Conservation (phyloP, 805 yeast species). For the Nakazawaea ishiwadae region DNA sequence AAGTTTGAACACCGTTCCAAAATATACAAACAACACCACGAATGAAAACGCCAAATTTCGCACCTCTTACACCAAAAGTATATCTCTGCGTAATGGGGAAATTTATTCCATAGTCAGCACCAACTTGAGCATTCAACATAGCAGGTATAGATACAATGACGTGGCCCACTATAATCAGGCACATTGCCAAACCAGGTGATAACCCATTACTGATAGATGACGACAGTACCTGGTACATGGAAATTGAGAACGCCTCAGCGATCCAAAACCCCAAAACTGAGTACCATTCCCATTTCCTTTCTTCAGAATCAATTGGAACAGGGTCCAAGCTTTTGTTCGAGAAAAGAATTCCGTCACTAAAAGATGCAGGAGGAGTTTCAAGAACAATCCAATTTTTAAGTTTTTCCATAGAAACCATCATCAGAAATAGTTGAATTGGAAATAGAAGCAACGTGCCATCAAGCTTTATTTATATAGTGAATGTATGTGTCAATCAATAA, state of each 20-base stretch:
- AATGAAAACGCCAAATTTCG: conserved; percentile 25
- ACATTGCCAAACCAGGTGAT: conserved; percentile 16
- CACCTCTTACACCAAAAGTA: conserved; percentile 26
- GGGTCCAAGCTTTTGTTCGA: conserved; percentile 4
- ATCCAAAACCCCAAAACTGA: conserved; percentile 8
- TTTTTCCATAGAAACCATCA: too few relatives aligned
- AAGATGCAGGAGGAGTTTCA: not conserved
- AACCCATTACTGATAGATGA: conserved; percentile 10
- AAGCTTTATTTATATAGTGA: too few relatives aligned
- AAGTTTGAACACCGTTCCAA: conserved; percentile 24
- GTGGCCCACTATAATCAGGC: conserved; percentile 16
- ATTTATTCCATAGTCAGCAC: conserved; percentile 29
- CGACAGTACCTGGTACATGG: conserved; percentile 5
- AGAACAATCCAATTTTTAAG: not conserved
- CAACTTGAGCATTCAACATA: conserved; percentile 23
- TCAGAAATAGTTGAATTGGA: too few relatives aligned
- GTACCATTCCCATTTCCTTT: conserved; percentile 1
- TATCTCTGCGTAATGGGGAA: conserved; percentile 29
- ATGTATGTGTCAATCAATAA: too few relatives aligned
- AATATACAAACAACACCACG: conserved; percentile 28
- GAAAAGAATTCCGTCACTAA: conserved; percentile 1
- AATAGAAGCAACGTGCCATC: too few relatives aligned
- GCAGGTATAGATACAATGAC: conserved; percentile 13
- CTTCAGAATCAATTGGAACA: not conserved
- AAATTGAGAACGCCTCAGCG: conserved; percentile 3